Conservation (phyloP, 805 yeast genomes). For the Priceomyces haplophilus region DNA sequence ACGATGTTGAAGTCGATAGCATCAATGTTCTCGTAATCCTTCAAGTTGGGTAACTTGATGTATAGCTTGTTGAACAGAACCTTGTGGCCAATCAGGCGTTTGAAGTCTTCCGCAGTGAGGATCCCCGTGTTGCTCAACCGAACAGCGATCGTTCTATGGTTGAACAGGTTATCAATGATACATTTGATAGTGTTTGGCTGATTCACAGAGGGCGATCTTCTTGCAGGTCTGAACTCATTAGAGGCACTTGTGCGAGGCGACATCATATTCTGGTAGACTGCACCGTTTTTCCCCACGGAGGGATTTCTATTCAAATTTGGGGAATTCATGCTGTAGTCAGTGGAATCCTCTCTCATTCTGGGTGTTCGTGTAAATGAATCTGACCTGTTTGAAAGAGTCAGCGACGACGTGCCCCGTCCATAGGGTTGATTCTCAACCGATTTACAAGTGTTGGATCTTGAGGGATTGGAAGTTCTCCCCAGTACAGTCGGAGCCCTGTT, state of each 20-base stretch:
- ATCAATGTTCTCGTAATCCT: constrained; percentile 27
- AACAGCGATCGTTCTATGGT: constrained; percentile 26
- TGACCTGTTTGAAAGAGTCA: constrained; percentile 8
- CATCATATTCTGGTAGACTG: neutral
- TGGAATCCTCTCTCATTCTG: neutral
- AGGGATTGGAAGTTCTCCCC: neutral
- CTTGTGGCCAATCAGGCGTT: constrained; percentile 22
- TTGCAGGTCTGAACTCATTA: constrained; percentile 3
- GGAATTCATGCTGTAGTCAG: constrained; percentile 1
- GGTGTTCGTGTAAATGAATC: neutral
- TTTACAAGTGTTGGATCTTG: neutral
- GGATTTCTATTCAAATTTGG: constrained; percentile 1
- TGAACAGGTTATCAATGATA: constrained; percentile 23
- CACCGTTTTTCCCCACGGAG: neutral
- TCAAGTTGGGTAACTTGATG: constrained; percentile 21
- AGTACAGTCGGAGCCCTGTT: neutral
- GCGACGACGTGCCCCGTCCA: neutral
- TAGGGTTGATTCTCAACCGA: neutral
- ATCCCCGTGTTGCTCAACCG: constrained; percentile 22
- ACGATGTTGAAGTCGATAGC: constrained; percentile 17
- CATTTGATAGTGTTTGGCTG: constrained; percentile 20
- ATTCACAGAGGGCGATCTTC: constrained; percentile 1
- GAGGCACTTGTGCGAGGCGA: constrained; percentile 7
- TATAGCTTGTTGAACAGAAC: constrained; percentile 24
- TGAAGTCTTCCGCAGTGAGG: constrained; percentile 22